A percentile compares a stretch with the other conserved stretches of the same genome.
Evolutionary conservation across 768 basidiomycete genomes (phyloP).

Genomic region (Pholiota conissans): DNA sequence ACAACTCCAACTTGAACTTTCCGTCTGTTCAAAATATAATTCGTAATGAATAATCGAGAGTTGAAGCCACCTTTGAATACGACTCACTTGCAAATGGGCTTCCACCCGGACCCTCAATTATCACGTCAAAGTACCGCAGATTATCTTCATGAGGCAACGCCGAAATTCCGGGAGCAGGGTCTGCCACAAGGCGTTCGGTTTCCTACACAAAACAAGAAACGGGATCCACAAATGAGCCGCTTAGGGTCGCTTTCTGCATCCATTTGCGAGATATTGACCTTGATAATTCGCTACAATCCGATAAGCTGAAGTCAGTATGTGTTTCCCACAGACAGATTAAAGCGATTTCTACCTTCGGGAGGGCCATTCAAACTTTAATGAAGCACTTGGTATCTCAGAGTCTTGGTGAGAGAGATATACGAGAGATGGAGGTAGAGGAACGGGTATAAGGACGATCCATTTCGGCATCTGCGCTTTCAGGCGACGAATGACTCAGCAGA

Average conservation of each 20-base stretch:
- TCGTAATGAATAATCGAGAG: not conserved
- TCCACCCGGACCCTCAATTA: constrained; percentile 91
- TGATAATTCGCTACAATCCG: constrained; percentile 49
- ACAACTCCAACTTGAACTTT: constrained; percentile 93
- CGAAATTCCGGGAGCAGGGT: constrained; percentile 97
- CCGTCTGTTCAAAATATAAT: constrained; percentile 59
- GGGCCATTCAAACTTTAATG: constrained; percentile 32
- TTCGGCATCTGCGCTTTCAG: constrained; percentile 7
- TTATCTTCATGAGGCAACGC: constrained; percentile 97
- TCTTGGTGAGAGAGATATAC: constrained; percentile 2
- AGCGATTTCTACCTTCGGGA: constrained; percentile 47
- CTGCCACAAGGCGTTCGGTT: constrained; percentile 93
- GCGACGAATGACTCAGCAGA: constrained; percentile 9
- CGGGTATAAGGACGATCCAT: not conserved
- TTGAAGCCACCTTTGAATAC: not conserved
- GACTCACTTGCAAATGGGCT: constrained; percentile 84
- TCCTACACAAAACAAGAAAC: constrained; percentile 57
- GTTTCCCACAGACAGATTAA: not conserved
- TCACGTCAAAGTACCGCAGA: constrained; percentile 97
- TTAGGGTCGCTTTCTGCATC: constrained; percentile 8
- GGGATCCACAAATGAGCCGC: not conserved
- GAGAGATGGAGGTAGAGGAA: constrained; percentile 8
- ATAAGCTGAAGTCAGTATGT: constrained; percentile 13
- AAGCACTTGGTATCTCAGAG: not conserved
- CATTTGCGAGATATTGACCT: constrained; percentile 30